Percentiles rank a stretch among this genome's conserved stretches.
phyloP scores from a whole-genome alignment of 2,329 filamentous ascomycete genomes.

The Fusarium decemcellulare region DNA sequence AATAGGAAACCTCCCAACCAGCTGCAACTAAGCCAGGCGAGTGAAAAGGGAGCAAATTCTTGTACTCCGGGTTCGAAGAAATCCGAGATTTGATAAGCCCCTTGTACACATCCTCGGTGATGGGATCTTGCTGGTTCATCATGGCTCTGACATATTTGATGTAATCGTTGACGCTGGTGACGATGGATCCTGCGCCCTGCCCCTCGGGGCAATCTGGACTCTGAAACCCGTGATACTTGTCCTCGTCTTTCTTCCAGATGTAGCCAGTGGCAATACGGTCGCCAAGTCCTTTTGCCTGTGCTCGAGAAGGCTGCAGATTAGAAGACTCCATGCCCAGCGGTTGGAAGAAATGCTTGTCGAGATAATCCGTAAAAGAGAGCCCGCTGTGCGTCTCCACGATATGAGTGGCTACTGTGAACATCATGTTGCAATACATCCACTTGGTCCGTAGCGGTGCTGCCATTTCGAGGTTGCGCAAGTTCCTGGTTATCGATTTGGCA shows the following conservation, averaged over 20 bases:
- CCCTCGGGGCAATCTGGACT: neutral
- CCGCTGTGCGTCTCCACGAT: constrained; percentile 40
- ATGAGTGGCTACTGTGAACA: constrained; percentile 46
- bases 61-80: neutral
- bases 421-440: constrained; percentile 48
- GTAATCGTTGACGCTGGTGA: neutral
- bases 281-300: constrained; percentile 33
- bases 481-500: constrained; percentile 44
- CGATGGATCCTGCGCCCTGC: neutral
- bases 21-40: neutral
- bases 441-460: constrained; percentile 40
- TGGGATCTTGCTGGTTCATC: neutral
- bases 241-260: neutral
- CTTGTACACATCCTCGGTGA: neutral
- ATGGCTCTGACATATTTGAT: neutral
- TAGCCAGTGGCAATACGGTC: constrained; percentile 31
- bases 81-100: neutral
- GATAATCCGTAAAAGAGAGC: constrained; percentile 40
- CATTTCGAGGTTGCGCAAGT: constrained; percentile 45
- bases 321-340: constrained; percentile 46
- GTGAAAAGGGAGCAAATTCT: neutral
- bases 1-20: neutral
- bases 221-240: neutral
- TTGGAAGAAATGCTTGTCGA: constrained; percentile 40
- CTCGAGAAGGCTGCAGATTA: constrained; percentile 40